Conservation (phyloP, 2,329 filamentous ascomycete genomes). For the Coniochaeta hoffmannii region DNA sequence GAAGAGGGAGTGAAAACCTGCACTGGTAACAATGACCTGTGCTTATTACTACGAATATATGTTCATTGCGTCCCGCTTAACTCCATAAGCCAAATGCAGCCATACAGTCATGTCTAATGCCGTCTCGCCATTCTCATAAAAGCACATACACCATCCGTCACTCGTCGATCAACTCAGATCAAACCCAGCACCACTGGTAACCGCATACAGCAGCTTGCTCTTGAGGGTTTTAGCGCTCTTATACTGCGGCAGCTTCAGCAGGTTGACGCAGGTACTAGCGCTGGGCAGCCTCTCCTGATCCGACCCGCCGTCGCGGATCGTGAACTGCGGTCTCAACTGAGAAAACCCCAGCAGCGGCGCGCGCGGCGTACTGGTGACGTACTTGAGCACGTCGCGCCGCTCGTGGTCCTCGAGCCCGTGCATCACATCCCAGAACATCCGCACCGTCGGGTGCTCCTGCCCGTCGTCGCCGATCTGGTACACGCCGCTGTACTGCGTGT, state of each 20-base stretch:
- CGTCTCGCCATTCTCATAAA: not conserved
- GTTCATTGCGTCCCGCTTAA: not conserved
- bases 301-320: conserved; percentile 73
- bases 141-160: not conserved
- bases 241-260: conserved; percentile 88
- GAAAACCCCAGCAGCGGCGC: conserved; percentile 85
- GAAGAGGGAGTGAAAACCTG: no score
- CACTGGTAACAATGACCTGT: not conserved
- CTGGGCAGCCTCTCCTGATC: conserved; percentile 79
- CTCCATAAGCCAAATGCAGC: not conserved
- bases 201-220: conserved; percentile 81
- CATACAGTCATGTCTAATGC: not conserved
- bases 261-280: conserved; percentile 91
- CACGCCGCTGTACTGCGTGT: conserved; percentile 82
- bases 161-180: conserved; percentile 70
- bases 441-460: conserved; percentile 75
- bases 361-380: conserved; percentile 87
- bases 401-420: conserved; percentile 66
- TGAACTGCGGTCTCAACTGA: conserved; percentile 78
- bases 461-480: conserved; percentile 87
- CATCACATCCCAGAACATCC: conserved; percentile 91
- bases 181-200: conserved; percentile 87
- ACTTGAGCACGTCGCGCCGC: conserved; percentile 81
- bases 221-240: conserved; percentile 55
- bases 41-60: not conserved